A percentile compares a stretch with the other conserved stretches of the same genome.
These are phyloP conservation scores for Ochetophila trinervis DNA, from an alignment of 306 rosid genomes.

Conservation along the genomic window DNA sequence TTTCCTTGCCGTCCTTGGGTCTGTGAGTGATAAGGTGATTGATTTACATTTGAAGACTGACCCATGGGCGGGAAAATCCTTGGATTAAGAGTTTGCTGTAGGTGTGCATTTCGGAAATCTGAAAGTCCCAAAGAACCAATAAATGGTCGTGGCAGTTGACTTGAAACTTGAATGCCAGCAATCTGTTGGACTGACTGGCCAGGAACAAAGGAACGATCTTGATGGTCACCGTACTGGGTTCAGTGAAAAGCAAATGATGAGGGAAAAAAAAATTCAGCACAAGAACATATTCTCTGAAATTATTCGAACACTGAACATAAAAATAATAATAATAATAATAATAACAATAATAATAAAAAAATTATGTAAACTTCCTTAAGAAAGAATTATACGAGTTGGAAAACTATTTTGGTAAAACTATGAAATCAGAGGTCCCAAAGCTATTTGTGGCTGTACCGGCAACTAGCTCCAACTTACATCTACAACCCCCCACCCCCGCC, in stretches of 20 bases:
- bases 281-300: not conserved
- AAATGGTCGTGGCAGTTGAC: constrained; percentile 35
- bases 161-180: constrained; percentile 17
- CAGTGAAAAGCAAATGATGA: constrained; percentile 19
- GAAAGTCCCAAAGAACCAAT: constrained; percentile 20
- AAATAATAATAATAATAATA: no score
- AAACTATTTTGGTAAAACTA: constrained; percentile 6
- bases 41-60: constrained; percentile 24
- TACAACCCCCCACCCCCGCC: not conserved
- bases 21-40: constrained; percentile 24
- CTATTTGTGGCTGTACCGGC: not conserved
- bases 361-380: not conserved
- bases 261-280: not conserved
- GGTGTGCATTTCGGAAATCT: constrained; percentile 50
- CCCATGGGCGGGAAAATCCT: constrained; percentile 26
- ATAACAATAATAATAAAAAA: no score
- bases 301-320: no score
- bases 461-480: not conserved
- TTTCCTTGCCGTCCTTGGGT: constrained; percentile 40
- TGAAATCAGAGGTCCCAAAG: not conserved
- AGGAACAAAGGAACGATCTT: constrained; percentile 21
- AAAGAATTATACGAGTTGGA: not conserved
- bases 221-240: constrained; percentile 51
- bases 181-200: constrained; percentile 18
- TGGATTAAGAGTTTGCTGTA: constrained; percentile 52